Evolutionary conservation across 106 monocot species (phyloP), one percentile per base, ranked within the genome.

Genomic region (Xerophyta viscosa): DNA sequence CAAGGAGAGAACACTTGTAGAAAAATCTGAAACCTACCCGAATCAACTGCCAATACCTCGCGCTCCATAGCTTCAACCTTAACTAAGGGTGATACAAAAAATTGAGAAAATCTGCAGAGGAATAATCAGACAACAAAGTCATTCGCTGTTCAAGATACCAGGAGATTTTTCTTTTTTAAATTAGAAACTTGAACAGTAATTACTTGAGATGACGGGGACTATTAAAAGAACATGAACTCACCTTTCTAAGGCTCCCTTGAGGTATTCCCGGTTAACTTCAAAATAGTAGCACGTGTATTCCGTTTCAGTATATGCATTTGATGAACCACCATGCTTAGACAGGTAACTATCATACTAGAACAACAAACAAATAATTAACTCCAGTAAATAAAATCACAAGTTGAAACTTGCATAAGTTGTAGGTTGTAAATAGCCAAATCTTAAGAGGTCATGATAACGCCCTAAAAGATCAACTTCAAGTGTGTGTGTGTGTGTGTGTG

Each of bases 61-160:
- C 96, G 84, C 20, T 96, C 96, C 89, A 96, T 89, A 45, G 89
- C 96, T 60, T 96, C 96, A 36, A 67, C 69, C 59, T 96, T 96
- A 47, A 96, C 75, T 66, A 96, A 69, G 31, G 96, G 96, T 63
- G 96, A 88, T 50, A 96, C 71, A 73, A 96, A 96, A 69, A 96
- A 96, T 27, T 89, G 88, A 45, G 78, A 78, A 68, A 96, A 96
- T 61, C 96, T 96, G 66, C 20, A 67, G 29, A 50, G 50, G 52
- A 2, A 36, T 51, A 14, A 31, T 8, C 29, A 1, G 13, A n/a
- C 20, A 43, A 52, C 28, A 12, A 8, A 68, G 41, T 27, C 36
- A n/a, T n/a, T n/a, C n/a, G n/a, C n/a, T n/a, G n/a, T n/a, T n/a
- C n/a, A n/a, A n/a, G n/a, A n/a, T n/a, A n/a, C n/a, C n/a, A n/a